Conservation (phyloP, 352 stramenopile species). For the Globisporangium abappressorium region DNA sequence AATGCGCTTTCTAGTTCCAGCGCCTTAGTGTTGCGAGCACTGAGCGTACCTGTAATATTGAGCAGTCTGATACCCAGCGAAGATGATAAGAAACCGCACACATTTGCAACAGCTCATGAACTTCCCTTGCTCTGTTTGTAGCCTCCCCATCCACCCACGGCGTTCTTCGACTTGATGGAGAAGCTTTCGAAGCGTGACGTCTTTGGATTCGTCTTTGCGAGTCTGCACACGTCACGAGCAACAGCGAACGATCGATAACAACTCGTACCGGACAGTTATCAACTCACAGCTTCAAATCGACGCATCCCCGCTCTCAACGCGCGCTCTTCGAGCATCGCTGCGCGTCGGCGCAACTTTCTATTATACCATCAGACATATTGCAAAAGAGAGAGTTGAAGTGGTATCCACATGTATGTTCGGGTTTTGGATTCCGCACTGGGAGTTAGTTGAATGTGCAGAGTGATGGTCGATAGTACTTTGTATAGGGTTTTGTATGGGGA, state of each 20-base stretch:
- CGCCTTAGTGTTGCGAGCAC: not conserved
- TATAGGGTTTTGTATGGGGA: too few relatives aligned
- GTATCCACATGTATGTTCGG: too few relatives aligned
- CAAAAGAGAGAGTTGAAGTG: not conserved
- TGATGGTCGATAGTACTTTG: too few relatives aligned
- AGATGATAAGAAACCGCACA: not conserved
- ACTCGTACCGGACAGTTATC: not conserved
- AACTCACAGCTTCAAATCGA: not conserved
- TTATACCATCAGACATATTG: not conserved
- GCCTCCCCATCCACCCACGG: not conserved
- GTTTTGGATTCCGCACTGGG: too few relatives aligned
- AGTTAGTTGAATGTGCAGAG: too few relatives aligned
- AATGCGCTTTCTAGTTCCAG: slow-evolving; percentile 3
- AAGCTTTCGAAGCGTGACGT: not conserved
- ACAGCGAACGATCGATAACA: not conserved
- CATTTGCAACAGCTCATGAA: not conserved
- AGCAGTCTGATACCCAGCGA: not conserved
- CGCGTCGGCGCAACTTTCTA: not conserved
- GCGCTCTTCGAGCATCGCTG: not conserved
- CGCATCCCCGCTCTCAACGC: not conserved
- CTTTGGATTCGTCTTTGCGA: not conserved
- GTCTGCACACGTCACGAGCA: not conserved
- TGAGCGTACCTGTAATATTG: not conserved
- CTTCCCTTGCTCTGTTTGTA: not conserved
- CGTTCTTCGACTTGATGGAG: not conserved